Evolutionary conservation across 169 alveolate species (phyloP), one percentile per base, ranked within the genome.

Genomic region (Plasmodium malariae): DNA sequence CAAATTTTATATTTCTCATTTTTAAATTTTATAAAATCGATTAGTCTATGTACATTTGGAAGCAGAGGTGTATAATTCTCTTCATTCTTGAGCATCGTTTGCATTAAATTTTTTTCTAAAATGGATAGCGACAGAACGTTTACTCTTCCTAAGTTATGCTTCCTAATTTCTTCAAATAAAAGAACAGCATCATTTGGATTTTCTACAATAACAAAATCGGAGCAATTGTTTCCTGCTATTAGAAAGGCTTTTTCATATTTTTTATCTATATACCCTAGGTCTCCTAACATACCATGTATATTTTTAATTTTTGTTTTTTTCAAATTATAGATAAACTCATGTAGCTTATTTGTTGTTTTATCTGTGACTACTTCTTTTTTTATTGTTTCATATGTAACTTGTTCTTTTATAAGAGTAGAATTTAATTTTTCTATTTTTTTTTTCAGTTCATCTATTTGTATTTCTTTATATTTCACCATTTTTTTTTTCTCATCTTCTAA

Each of bases 261-360:
- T 49, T 92, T 89, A 62, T 96, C 97, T 17, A 98, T 96, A 24
- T 92, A 83, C 9, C 98, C 98, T 65, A 98, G 93, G 89, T 98
- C 99, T 0, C 99, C 98, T n/a, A 98, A 92, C 43, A 98, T 85
- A 0, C 99, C 99, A 74, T 93, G 93, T 17, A 98, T 93, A 30
- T 98, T 97, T 32, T 87, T 89, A 49, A 93, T 93, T 11, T 92
- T 93, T 1, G 76, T 65, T 26, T 45, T 83, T 21, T 83, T 88
- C 49, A 94, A 65, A 49, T 89, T 86, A 74, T 86, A 92, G 2
- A 94, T 88, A 62, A 83, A 89, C 21, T 87, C 89, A 49, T 85
- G 90, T 36, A 74, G 43, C 65, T 94, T 78, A 26, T 67, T 94
- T 14, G 67, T 88, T 5, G 72, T 89, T 26, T 65, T 89, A 36